phyloP scores from a whole-genome alignment of 768 basidiomycete genomes.

The Amanita fuliginea region DNA sequence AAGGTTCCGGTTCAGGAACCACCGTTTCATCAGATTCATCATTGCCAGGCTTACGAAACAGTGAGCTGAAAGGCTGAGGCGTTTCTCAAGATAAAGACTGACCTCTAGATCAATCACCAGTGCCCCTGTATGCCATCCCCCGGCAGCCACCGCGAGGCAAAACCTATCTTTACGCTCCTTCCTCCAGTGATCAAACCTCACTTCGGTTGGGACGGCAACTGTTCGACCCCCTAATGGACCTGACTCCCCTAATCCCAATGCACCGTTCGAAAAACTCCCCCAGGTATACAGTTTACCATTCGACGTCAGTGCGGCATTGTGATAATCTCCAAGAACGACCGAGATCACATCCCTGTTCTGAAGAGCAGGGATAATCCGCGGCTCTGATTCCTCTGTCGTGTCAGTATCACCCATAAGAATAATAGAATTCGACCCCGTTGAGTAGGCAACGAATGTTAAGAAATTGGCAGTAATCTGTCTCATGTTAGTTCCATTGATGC shows the following conservation, averaged over 20 bases:
- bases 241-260: slow-evolving; percentile 76
- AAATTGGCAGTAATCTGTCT: slow-evolving; percentile 80
- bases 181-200: slow-evolving; percentile 56
- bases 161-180: slow-evolving; percentile 47
- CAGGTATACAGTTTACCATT: slow-evolving; percentile 71
- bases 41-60: background rate
- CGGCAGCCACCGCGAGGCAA: slow-evolving; percentile 71
- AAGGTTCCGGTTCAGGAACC: background rate
- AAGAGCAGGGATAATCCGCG: slow-evolving; percentile 59
- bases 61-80: background rate
- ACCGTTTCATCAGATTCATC: slow-evolving; percentile 1
- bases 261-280: slow-evolving; percentile 70
- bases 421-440: slow-evolving; percentile 56
- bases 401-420: slow-evolving; percentile 59
- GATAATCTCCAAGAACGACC: slow-evolving; percentile 88
- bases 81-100: slow-evolving; percentile 10
- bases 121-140: slow-evolving; percentile 90
- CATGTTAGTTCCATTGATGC: slow-evolving; percentile 2
- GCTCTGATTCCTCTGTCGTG: slow-evolving; percentile 31
- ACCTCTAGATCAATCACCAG: slow-evolving; percentile 81
- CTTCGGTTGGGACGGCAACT: slow-evolving; percentile 54
- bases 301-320: slow-evolving; percentile 75
- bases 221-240: slow-evolving; percentile 23
- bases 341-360: slow-evolving; percentile 77
- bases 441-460: slow-evolving; percentile 71